Conservation (phyloP, 768 basidiomycete genomes). For the Hygrophoropsis aurantiaca region DNA sequence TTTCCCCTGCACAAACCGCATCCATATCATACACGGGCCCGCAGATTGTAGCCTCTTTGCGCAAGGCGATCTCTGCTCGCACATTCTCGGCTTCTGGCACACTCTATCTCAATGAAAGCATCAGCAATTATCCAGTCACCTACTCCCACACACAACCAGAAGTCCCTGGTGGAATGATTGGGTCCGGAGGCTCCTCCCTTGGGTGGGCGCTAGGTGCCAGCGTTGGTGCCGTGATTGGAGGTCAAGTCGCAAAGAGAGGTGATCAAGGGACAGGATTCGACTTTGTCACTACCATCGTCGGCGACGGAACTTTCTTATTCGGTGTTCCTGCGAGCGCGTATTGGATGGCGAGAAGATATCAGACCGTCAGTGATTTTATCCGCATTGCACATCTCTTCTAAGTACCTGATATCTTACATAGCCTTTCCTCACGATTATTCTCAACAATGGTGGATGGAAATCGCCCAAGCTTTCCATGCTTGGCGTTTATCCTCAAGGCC, state of each 20-base stretch:
- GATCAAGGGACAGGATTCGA: constrained; percentile 38
- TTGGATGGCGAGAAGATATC: constrained; percentile 73
- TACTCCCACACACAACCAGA: constrained; percentile 62
- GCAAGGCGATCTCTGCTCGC: constrained; percentile 33
- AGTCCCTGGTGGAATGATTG: constrained; percentile 46
- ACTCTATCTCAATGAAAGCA: constrained; percentile 62
- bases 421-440: constrained; percentile 70
- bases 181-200: constrained; percentile 64
- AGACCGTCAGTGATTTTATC: constrained; percentile 47
- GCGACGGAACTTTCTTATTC: constrained; percentile 72
- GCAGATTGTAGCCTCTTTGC: constrained; percentile 49
- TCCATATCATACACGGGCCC: constrained; percentile 37
- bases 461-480: constrained; percentile 67
- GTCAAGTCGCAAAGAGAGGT: constrained; percentile 19
- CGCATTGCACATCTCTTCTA: not conserved
- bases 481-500: constrained; percentile 58
- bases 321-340: constrained; percentile 63
- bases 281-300: constrained; percentile 59
- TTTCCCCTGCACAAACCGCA: constrained; percentile 15
- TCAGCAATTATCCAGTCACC: constrained; percentile 52
- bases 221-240: constrained; percentile 56
- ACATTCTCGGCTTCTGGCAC: constrained; percentile 37
- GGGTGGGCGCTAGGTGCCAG: constrained; percentile 71
- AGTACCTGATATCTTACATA: constrained; percentile 15
- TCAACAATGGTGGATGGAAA: constrained; percentile 75